Evolutionary conservation across 129 eudicot species (phyloP).

Genomic region (Mikania micrantha): DNA sequence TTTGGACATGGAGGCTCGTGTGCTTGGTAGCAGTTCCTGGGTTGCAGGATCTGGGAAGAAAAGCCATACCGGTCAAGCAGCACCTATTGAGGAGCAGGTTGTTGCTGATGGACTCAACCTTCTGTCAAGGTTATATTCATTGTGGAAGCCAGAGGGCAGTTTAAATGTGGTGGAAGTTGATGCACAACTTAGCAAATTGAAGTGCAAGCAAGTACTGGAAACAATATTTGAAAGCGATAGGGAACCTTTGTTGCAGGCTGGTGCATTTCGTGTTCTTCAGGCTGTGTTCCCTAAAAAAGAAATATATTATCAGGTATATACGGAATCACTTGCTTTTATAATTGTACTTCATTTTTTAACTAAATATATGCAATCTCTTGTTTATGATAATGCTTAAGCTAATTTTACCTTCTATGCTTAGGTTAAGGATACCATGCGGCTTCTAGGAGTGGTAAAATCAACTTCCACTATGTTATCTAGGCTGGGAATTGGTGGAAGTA

Average conservation of each 20-base stretch:
- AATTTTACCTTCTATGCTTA: conserved; percentile 18
- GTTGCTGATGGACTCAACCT: conserved; percentile 95
- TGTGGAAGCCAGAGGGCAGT: conserved; percentile 51
- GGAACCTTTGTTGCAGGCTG: conserved; percentile 81
- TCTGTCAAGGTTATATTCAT: conserved; percentile 52
- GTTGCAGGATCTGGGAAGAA: conserved; percentile 68
- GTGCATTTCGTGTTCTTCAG: conserved; percentile 85
- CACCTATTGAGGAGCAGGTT: conserved; percentile 83
- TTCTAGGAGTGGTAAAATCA: conserved; percentile 87
- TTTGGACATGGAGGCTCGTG: conserved; percentile 94
- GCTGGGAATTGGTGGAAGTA: conserved; percentile 77
- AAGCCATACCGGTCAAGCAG: conserved; percentile 47
- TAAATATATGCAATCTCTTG: neutral
- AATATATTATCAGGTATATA: conserved; percentile 70
- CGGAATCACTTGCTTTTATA: neutral
- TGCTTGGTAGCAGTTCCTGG: conserved; percentile 67
- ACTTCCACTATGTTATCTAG: conserved; percentile 57
- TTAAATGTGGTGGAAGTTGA: conserved; percentile 52
- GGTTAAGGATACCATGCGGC: conserved; percentile 96
- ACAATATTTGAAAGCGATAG: conserved; percentile 80
- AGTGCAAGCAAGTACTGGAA: conserved; percentile 73
- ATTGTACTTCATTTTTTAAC: neutral
- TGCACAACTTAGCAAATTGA: conserved; percentile 45
- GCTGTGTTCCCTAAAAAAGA: conserved; percentile 74
- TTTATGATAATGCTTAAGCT: neutral